phyloP scores from a whole-genome alignment of 2,329 filamentous ascomycete genomes.

The Sclerotinia borealis region DNA sequence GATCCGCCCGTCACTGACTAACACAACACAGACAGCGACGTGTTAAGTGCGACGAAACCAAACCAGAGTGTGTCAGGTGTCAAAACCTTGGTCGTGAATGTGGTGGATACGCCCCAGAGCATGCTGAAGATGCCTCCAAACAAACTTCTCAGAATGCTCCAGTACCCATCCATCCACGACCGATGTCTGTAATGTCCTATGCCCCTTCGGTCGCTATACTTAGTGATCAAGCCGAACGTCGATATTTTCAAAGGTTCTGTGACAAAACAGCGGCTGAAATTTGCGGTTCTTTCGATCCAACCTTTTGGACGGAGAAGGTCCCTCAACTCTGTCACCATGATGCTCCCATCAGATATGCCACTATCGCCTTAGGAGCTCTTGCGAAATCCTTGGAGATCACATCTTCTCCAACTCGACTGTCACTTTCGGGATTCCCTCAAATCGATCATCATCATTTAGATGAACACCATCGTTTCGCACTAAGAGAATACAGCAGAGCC shows the following conservation, averaged over 20 bases:
- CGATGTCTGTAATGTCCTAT: conserved; percentile 29
- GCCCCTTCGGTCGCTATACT: conserved; percentile 28
- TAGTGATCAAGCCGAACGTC: conserved; percentile 27
- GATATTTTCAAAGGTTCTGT: conserved; percentile 32
- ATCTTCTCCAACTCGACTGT: conserved; percentile 28
- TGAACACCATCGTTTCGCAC: conserved; percentile 30
- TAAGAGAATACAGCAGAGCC: conserved; percentile 29
- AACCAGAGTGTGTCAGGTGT: conserved; percentile 31
- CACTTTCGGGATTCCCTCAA: conserved; percentile 30
- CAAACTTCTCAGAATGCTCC: conserved; percentile 19
- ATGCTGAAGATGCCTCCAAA: conserved; percentile 25
- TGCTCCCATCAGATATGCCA: conserved; percentile 29
- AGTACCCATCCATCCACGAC: conserved; percentile 29
- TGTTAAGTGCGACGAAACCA: conserved; percentile 33
- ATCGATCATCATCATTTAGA: conserved; percentile 30
- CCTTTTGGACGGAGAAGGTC: conserved; percentile 32
- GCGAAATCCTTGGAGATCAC: conserved; percentile 30
- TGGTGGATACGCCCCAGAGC: conserved; percentile 31
- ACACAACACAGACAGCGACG: conserved; percentile 28
- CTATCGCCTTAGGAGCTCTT: conserved; percentile 30
- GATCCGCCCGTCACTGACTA: conserved; percentile 14
- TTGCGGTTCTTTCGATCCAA: conserved; percentile 29
- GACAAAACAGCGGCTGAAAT: conserved; percentile 31
- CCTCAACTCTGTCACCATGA: conserved; percentile 31
- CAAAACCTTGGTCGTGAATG: conserved; percentile 32